A percentile compares a stretch with the other conserved stretches of the same genome.
phyloP scores from a whole-genome alignment of 305 asterid genomes.

The Fraxinus greggii region DNA sequence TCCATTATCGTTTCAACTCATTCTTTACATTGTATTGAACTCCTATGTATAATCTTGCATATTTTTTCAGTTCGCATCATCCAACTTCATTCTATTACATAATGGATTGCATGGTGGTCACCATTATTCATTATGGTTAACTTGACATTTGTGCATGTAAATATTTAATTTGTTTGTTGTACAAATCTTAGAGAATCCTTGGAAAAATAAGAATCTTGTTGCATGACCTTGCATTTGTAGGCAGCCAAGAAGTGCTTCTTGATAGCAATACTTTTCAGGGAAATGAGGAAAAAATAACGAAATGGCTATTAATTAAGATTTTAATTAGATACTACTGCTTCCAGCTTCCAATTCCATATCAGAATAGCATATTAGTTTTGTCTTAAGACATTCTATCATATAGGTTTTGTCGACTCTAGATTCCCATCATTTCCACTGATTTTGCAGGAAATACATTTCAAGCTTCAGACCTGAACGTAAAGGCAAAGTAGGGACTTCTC shows the following conservation, averaged over 20 bases:
- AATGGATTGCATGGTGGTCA: background rate
- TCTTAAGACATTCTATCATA: background rate
- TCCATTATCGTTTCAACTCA: background rate
- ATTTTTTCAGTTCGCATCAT: background rate
- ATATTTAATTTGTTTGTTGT: background rate
- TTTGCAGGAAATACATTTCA: slow-evolving; percentile 62
- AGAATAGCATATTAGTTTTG: background rate
- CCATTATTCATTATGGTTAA: background rate
- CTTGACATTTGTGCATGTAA: background rate
- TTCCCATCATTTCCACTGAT: background rate
- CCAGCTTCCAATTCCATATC: background rate
- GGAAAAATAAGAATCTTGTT: background rate
- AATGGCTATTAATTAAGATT: background rate
- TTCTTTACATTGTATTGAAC: background rate
- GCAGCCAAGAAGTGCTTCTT: background rate
- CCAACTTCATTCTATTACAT: background rate
- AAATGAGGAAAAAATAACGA: background rate
- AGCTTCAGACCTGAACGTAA: slow-evolving; percentile 66
- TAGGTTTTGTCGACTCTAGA: background rate
- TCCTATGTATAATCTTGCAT: background rate
- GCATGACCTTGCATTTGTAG: background rate
- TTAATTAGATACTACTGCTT: background rate
- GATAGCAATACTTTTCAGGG: background rate
- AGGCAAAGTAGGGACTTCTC: slow-evolving; percentile 61
- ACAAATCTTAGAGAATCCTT: background rate